A percentile compares a stretch with the other conserved stretches of the same genome.
phyloP scores from a whole-genome alignment of 352 stramenopile genomes.

The Paralagenidium karlingii region DNA sequence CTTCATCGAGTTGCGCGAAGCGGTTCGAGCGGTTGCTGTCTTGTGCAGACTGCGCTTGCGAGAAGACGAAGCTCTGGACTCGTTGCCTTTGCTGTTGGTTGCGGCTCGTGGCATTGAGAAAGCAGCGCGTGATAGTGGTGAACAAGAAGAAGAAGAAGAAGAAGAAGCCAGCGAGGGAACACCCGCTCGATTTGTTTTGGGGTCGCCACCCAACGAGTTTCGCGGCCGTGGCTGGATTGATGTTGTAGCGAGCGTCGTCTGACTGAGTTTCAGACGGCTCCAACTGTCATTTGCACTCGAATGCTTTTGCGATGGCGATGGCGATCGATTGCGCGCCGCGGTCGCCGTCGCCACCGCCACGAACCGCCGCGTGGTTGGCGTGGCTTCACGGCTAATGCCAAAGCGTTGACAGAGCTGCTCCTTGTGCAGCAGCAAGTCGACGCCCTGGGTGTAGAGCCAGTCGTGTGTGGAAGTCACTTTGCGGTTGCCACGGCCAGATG shows the following conservation, averaged over 20 bases:
- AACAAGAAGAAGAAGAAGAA: neutral
- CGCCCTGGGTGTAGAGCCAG: conserved; percentile 42
- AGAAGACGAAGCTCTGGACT: neutral
- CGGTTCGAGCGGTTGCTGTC: too few species aligned
- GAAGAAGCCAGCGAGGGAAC: too few species aligned
- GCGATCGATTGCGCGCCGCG: too few species aligned
- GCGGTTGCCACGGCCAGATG: conserved; percentile 8
- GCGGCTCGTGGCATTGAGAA: neutral
- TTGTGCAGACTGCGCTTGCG: neutral
- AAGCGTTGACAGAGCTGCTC: conserved; percentile 45
- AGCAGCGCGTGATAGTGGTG: neutral
- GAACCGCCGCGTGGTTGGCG: too few species aligned
- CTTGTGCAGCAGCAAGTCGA: conserved; percentile 40
- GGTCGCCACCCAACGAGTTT: neutral
- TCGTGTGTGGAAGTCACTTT: conserved; percentile 17
- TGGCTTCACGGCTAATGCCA: too few species aligned
- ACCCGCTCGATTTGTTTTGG: neutral
- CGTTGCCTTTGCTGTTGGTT: neutral
- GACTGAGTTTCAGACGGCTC: too few species aligned
- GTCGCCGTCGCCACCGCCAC: too few species aligned
- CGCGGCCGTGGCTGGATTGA: neutral
- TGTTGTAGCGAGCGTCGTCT: conserved; percentile 1
- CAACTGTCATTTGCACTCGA: too few species aligned
- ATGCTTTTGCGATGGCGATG: too few species aligned
- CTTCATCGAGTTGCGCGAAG: too few species aligned